Percentiles rank a stretch among this genome's conserved stretches.
Conservation (phyloP, 2,329 filamentous ascomycete genomes). For the Pyricularia pennisetigena region DNA sequence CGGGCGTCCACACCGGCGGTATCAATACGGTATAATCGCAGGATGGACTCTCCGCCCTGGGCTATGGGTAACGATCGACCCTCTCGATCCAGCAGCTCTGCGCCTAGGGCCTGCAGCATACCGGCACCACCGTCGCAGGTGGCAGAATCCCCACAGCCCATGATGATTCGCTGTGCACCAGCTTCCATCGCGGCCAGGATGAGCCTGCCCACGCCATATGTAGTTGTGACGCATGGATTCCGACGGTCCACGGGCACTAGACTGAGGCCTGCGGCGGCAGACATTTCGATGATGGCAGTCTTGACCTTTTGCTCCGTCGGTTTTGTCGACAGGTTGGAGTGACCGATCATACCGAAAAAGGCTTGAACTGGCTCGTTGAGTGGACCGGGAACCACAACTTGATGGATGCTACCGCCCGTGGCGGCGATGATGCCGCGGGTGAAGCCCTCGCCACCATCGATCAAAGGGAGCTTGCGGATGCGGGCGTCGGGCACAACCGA, state of each 20-base stretch:
- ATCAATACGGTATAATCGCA: neutral
- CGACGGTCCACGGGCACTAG: constrained; percentile 32
- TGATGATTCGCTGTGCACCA: constrained; percentile 32
- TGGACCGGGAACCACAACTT: constrained; percentile 31
- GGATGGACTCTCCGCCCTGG: constrained; percentile 23
- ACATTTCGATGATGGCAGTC: constrained; percentile 42
- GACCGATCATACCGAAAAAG: constrained; percentile 29
- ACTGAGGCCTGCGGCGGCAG: constrained; percentile 39
- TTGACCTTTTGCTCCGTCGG: constrained; percentile 4
- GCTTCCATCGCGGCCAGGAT: constrained; percentile 33
- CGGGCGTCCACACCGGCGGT: neutral
- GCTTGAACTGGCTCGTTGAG: constrained; percentile 29
- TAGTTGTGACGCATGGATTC: constrained; percentile 37
- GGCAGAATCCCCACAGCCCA: constrained; percentile 44
- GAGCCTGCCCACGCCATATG: constrained; percentile 39
- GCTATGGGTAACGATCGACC: constrained; percentile 26
- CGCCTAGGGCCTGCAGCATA: constrained; percentile 43
- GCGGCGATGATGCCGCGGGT: constrained; percentile 32
- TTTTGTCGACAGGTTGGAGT: too few species aligned
- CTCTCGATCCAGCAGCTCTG: constrained; percentile 26
- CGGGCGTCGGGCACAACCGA: constrained; percentile 30
- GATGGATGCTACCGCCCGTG: constrained; percentile 27
- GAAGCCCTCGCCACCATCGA: constrained; percentile 44
- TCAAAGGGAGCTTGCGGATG: constrained; percentile 36
- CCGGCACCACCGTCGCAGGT: constrained; percentile 43